phyloP scores from a whole-genome alignment of 768 basidiomycete species.

The Rhodosporidiobolus sp. region DNA sequence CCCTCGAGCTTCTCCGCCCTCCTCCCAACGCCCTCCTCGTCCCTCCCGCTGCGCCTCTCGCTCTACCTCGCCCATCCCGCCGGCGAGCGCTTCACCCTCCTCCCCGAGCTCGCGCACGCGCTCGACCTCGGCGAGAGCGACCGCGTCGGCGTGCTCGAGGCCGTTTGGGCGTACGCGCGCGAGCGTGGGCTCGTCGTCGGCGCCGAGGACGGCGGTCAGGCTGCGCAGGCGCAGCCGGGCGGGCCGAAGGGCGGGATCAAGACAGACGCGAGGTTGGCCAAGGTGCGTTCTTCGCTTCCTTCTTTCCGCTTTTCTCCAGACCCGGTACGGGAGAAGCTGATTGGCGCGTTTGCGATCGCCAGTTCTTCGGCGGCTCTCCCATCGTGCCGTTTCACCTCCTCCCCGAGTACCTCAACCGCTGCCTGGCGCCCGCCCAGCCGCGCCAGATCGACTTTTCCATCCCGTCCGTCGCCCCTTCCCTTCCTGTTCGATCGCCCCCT shows the following conservation, averaged over 20 bases:
- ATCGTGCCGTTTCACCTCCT: conserved; percentile 71
- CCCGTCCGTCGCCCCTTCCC: neutral
- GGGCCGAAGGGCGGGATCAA: conserved; percentile 55
- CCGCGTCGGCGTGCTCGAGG: conserved; percentile 71
- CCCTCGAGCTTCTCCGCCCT: neutral
- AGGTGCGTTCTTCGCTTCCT: conserved; percentile 15
- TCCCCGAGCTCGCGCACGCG: conserved; percentile 62
- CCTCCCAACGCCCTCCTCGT: conserved; percentile 45
- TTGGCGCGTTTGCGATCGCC: neutral
- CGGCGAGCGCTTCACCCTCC: conserved; percentile 72
- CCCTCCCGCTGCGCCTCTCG: conserved; percentile 75
- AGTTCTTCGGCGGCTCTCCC: conserved; percentile 70
- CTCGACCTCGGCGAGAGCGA: conserved; percentile 82
- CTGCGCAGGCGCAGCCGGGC: conserved; percentile 60
- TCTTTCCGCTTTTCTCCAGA: neutral
- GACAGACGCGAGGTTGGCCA: conserved; percentile 14
- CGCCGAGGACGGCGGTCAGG: conserved; percentile 72
- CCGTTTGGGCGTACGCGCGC: conserved; percentile 91
- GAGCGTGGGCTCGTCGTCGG: conserved; percentile 63
- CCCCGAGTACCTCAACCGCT: conserved; percentile 79
- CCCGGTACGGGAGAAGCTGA: neutral
- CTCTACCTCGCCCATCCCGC: conserved; percentile 82
- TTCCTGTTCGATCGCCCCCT: neutral
- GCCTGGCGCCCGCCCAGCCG: conserved; percentile 72
- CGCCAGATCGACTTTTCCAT: conserved; percentile 55